Conservation (phyloP, 352 stramenopile genomes). For the Phytophthora syringae region DNA sequence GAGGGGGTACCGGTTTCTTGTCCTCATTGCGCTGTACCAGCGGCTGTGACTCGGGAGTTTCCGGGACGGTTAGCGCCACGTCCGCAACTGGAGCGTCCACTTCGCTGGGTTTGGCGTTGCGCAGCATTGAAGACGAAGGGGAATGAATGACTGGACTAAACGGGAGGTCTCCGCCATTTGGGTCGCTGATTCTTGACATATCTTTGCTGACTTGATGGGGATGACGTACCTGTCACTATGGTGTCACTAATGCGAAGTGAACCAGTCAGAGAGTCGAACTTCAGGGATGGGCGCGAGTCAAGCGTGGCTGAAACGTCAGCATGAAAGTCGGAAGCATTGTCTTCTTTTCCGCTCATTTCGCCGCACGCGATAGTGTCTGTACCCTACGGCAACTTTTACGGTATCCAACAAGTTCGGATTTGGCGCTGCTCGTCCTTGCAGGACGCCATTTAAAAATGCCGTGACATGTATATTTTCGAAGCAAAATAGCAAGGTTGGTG, state of each 20-base stretch:
- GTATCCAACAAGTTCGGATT: too few relatives aligned
- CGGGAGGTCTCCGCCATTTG: not conserved
- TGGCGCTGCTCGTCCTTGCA: too few relatives aligned
- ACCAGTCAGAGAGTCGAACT: conserved; percentile 1
- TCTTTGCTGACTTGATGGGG: not conserved
- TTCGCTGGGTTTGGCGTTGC: conserved; percentile 14
- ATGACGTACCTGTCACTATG: too few relatives aligned
- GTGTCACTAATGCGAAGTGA: not conserved
- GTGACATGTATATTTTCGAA: too few relatives aligned
- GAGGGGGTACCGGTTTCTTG: not conserved
- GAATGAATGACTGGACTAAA: conserved; percentile 13
- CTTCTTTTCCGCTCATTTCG: not conserved
- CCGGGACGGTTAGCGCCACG: conserved; percentile 3
- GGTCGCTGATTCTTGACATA: too few relatives aligned
- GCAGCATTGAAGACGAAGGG: conserved; percentile 25
- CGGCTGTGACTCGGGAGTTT: conserved; percentile 7
- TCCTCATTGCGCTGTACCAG: too few relatives aligned
- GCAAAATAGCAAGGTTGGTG: too few relatives aligned
- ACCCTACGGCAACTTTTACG: not conserved
- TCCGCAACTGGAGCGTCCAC: conserved; percentile 5
- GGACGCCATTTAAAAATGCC: too few relatives aligned
- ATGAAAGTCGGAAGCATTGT: too few relatives aligned
- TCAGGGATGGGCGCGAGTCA: too few relatives aligned
- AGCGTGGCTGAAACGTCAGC: not conserved
- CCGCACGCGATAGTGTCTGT: not conserved